Evolutionary conservation across 345 rosid species (phyloP).

Genomic region (Hibiscus tridactylites): DNA sequence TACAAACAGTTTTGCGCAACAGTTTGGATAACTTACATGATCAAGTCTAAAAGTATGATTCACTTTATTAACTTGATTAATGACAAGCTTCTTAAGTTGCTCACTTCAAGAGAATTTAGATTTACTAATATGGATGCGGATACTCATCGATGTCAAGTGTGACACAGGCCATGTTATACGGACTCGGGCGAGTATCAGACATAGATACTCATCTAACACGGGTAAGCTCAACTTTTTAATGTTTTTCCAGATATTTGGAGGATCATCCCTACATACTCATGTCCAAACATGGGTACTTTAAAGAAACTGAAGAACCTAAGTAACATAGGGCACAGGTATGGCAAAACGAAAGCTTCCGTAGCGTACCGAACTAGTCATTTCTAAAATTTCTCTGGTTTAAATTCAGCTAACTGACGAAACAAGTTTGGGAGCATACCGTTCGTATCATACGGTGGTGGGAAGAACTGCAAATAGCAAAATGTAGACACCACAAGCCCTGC

Average conservation of each 20-base stretch:
- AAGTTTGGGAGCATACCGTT: constrained; percentile 29
- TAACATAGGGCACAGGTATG: background rate
- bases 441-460: constrained; percentile 55
- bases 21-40: background rate
- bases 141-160: too few relatives aligned
- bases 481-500: constrained; percentile 51
- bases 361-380: background rate
- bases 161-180: background rate
- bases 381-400: background rate
- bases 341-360: background rate
- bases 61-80: background rate
- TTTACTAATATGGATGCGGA: background rate
- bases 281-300: background rate
- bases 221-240: background rate
- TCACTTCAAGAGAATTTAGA: background rate
- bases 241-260: background rate
- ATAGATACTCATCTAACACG: background rate
- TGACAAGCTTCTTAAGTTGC: background rate
- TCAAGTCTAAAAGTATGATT: background rate
- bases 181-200: background rate
- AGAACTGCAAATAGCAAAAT: constrained; percentile 71
- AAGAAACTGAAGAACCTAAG: background rate
- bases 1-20: constrained; percentile 8
- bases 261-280: background rate
- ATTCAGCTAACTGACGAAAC: background rate